These are phyloP conservation scores for Trametes hirsuta DNA, from an alignment of 1,284 basidiomycete species.

Conservation along the genomic window DNA sequence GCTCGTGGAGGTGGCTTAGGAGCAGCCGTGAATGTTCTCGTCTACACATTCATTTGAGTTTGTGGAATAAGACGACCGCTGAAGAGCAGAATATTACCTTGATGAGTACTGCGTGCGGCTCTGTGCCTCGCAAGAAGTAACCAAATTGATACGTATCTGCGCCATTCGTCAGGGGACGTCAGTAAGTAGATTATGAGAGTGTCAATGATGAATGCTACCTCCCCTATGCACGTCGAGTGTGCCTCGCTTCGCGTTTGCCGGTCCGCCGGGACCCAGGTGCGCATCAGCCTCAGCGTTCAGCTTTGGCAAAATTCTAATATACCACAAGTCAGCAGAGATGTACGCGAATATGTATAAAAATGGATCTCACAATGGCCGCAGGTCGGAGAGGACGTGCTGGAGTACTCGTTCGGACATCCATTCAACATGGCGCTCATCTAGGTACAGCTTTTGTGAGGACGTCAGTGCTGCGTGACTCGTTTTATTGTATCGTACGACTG, in stretches of 20 bases:
- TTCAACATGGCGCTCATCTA: conserved; percentile 74
- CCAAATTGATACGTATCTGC: conserved; percentile 79
- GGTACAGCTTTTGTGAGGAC: conserved; percentile 56
- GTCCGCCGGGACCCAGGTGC: conserved; percentile 41
- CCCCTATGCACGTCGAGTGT: conserved; percentile 75
- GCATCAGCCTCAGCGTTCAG: conserved; percentile 59
- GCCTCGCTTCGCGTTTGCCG: conserved; percentile 55
- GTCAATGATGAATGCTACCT: conserved; percentile 44
- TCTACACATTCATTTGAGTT: not conserved
- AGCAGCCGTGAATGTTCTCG: conserved; percentile 54
- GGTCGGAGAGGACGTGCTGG: conserved; percentile 71
- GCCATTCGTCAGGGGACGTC: not conserved
- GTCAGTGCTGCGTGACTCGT: not conserved
- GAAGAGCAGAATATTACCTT: conserved; percentile 49
- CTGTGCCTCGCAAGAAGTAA: conserved; percentile 77
- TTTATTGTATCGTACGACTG: not conserved
- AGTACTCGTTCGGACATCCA: conserved; percentile 80
- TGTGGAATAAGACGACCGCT: not conserved
- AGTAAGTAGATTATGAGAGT: not conserved
- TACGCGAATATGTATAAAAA: not conserved
- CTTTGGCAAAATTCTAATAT: conserved; percentile 64
- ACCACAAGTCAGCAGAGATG: not conserved
- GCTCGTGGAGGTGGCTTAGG: conserved; percentile 36
- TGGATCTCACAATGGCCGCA: conserved; percentile 62
- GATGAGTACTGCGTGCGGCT: conserved; percentile 72